These are phyloP conservation scores for Wickerhamomyces hampshirensis DNA, from an alignment of 805 yeast species.

Conservation along the genomic window DNA sequence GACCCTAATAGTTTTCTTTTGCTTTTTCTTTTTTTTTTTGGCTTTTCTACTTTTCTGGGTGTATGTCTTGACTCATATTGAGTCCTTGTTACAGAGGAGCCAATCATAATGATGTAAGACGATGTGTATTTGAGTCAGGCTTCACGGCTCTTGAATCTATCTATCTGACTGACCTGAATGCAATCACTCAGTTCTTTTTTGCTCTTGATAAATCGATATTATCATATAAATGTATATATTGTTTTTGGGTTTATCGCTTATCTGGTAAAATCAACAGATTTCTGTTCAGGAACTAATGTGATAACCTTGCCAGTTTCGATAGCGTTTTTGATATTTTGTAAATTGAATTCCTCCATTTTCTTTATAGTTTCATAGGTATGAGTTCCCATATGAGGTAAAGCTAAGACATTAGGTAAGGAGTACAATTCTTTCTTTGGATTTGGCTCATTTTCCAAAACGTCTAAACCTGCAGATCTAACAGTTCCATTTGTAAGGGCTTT, in stretches of 20 bases:
- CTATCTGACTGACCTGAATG: no score
- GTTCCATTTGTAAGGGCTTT: slow-evolving; percentile 57
- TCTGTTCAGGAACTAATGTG: slow-evolving; percentile 78
- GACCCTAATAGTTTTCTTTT: no score
- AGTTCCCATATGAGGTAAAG: slow-evolving; percentile 90
- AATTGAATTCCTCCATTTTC: slow-evolving; percentile 77
- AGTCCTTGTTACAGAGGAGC: no score
- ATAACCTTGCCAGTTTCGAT: slow-evolving; percentile 63
- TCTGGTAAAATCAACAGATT: slow-evolving; percentile 12
- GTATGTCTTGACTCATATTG: no score
- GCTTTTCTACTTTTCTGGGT: no score
- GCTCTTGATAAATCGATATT: no score
- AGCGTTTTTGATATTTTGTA: slow-evolving; percentile 58
- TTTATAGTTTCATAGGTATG: slow-evolving; percentile 67
- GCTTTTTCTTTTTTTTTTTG: no score
- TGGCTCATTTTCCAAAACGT: slow-evolving; percentile 76
- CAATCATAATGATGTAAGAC: no score
- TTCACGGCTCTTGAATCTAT: no score
- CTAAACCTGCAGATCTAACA: slow-evolving; percentile 64
- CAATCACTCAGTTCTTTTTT: no score
- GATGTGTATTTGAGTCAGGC: no score
- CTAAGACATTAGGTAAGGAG: slow-evolving; percentile 61
- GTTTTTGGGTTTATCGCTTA: no score
- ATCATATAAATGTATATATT: neutral
- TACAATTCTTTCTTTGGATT: slow-evolving; percentile 58